These are phyloP conservation scores for Hygrophila difformis DNA, from an alignment of 257 asterid genomes.

Conservation along the genomic window DNA sequence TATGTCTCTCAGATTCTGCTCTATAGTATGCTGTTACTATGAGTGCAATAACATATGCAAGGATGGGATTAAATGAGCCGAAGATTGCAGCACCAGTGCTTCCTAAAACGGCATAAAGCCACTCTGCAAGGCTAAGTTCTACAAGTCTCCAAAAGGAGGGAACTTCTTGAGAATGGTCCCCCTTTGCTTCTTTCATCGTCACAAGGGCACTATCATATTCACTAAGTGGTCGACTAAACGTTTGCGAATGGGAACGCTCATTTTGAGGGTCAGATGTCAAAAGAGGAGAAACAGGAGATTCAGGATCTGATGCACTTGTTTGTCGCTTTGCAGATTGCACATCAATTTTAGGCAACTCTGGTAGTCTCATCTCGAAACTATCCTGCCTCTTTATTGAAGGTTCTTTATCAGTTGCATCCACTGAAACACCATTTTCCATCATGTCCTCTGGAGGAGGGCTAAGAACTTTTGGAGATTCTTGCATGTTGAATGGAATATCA, in stretches of 20 bases:
- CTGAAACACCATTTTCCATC: constrained; percentile 65
- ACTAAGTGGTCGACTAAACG: constrained; percentile 82
- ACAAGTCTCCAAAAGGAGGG: constrained; percentile 96
- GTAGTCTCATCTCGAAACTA: constrained; percentile 92
- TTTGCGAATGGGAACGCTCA: constrained; percentile 97
- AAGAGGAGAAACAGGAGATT: constrained; percentile 98
- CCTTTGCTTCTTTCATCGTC: constrained; percentile 38
- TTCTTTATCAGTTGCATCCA: constrained; percentile 57
- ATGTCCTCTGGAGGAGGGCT: constrained; percentile 93
- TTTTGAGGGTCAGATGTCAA: constrained; percentile 95
- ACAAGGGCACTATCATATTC: constrained; percentile 47
- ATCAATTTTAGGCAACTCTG: constrained; percentile 91
- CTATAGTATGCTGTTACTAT: constrained; percentile 77
- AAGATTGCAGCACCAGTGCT: constrained; percentile 95
- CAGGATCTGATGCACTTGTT: constrained; percentile 74
- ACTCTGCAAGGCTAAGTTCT: constrained; percentile 97
- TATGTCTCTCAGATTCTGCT: constrained; percentile 45
- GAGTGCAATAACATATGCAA: constrained; percentile 89
- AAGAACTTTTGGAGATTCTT: constrained; percentile 60
- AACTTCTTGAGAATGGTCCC: constrained; percentile 41
- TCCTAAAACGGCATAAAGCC: constrained; percentile 98
- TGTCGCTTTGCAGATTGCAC: constrained; percentile 75
- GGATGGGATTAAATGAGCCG: constrained; percentile 91
- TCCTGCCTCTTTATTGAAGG: constrained; percentile 96
- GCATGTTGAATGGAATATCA: constrained; percentile 62